Evolutionary conservation across 108 stramenopile species (phyloP), one percentile per base, ranked within the genome.

Genomic region (Poteriospumella lacustris): DNA sequence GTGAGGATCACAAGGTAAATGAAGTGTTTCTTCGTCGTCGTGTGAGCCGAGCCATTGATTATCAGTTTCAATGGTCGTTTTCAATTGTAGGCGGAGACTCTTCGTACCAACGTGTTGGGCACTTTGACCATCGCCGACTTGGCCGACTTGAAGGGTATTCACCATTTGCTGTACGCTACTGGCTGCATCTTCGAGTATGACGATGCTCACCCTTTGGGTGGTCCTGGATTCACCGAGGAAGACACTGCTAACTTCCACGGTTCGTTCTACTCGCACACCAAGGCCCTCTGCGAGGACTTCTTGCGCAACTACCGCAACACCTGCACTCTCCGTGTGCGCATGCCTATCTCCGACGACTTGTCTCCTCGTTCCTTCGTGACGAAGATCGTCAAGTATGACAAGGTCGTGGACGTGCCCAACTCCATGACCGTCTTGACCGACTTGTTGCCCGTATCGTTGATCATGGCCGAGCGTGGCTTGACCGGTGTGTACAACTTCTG

Each of bases 121-220:
- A 95, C 95, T 0, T 79, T 99, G 44, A 97, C 92, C 84, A 76
- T 97, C 26, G 94, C 93, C 26, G 97, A 99, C 79, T 73, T 95
- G 0, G 92, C 92, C 80, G 83, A 90, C 67, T 73, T 80, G 76
- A 82, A 88, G 9, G 87, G 86, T 56, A 96, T 99, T 76, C 98
- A 99, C 81, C 94, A 92, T 88, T 97, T 96, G 52, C 82, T 97
- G 41, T 99, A 95, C 78, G 98, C 96, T 73, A 99, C 98, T 42
- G 98, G 98, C 29, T 99, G 98, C 85, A 99, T 99, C 82, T 99
- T 97, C 82, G 91, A 93, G 78, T 99, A 99, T 85, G 96, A 99
- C 75, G 95, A 91, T 28, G 87, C 83, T 34, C 97, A 98, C 79
- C 89, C 93, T 0, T 85, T 92, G 31, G 93, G 83, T 19, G 97